Base-by-base conservation (phyloP, 768 basidiomycete genomes). In the Rhizopogon rudus region DNA sequence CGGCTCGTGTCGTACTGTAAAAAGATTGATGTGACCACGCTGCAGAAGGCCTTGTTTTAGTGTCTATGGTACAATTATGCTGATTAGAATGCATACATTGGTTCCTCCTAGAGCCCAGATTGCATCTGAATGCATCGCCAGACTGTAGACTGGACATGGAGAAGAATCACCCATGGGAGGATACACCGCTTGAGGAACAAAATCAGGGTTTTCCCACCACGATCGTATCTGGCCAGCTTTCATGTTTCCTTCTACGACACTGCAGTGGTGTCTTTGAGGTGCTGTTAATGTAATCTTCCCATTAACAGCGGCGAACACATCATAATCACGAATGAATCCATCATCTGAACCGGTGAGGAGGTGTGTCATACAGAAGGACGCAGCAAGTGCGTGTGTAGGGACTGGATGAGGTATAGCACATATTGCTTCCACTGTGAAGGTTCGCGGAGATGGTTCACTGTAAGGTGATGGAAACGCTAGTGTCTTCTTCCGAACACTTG, bases 21-120 rank as follows among this genome's bases (percentile, higher is more conserved):
- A 94, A 20, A 99, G 77, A 69, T 94, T 94, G 67, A 99, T 88
- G 61, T 86, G 80, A n/a, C 96, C 97, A 60, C 81, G 78, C 94
- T 96, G 55, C 54, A 37, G 29, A 60, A 49, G 48, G 37, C 59
- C 42, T 60, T 57, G 55, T 57, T 58, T 60, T 31, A 56, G 48
- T 44, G 39, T 39, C 20, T 22, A 50, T 33, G 48, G 35, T 16
- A 22, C 35, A 10, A 45, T 51, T 22, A 45, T 46, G 28, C 9
- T 55, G 20, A 37, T 51, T 33, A 52, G 39, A 52, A 55, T 59
- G 72, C 86, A 59, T 70, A 95, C 94, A 63, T 91, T 81, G 37
- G 87, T 89, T 13, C 97, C 97, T 22, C 90, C 86, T 54, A 98
- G 76, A 16, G 87, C 80, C 93, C 94, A 99, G 8, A 99, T 73